Evolutionary conservation across 176 grass and related monocot genomes (phyloP).

Genomic region (Avena eriantha): DNA sequence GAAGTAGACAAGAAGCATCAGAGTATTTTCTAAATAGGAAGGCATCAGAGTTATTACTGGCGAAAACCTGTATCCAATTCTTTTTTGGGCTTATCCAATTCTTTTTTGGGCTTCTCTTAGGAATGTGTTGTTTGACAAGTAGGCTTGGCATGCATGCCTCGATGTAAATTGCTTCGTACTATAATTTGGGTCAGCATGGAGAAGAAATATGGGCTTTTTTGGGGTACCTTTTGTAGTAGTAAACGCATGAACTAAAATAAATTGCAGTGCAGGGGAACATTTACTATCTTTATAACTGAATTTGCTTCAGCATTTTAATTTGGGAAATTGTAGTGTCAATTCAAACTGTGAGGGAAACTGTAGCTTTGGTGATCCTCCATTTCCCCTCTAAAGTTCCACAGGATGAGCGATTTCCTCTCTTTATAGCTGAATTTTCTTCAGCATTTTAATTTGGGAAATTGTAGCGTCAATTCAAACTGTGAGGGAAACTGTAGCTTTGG

Average conservation of each 20-base stretch:
- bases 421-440: neutral
- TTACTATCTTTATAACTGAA: neutral
- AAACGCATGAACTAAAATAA: neutral
- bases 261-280: neutral
- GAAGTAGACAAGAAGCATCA: constrained; percentile 16
- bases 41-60: neutral
- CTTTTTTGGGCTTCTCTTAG: neutral
- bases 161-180: neutral
- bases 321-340: neutral
- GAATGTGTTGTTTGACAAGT: constrained; percentile 10
- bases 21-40: neutral
- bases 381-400: neutral
- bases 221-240: neutral
- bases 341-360: neutral
- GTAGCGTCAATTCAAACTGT: neutral
- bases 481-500: neutral
- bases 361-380: neutral
- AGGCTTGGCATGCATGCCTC: neutral
- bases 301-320: constrained; percentile 13
- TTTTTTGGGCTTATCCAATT: too few relatives aligned
- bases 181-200: neutral
- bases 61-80: neutral
- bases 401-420: neutral
- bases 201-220: constrained; percentile 11
- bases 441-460: neutral